phyloP scores from a whole-genome alignment of 2,329 filamentous ascomycete species.

The Colletotrichum horii region DNA sequence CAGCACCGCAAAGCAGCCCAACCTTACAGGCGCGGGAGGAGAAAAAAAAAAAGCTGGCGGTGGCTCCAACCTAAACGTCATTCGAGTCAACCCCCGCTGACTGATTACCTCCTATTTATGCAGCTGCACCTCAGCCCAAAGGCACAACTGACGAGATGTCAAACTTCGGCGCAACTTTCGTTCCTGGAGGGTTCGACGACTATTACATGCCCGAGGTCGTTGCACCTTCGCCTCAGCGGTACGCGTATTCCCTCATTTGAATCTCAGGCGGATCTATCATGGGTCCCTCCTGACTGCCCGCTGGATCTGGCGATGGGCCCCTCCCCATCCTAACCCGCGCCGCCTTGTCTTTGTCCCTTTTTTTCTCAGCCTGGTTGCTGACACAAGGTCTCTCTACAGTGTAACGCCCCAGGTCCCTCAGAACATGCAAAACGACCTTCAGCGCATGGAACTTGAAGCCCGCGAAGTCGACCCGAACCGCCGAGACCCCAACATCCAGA shows the following conservation, averaged over 20 bases:
- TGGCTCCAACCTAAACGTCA: constrained; percentile 21
- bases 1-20: background rate
- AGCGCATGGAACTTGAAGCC: constrained; percentile 86
- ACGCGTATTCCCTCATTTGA: constrained; percentile 31
- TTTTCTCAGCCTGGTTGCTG: constrained; percentile 30
- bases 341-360: constrained; percentile 1
- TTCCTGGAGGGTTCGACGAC: constrained; percentile 63
- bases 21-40: background rate
- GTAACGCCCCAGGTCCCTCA: constrained; percentile 95
- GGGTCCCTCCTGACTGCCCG: constrained; percentile 9
- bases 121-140: constrained; percentile 34
- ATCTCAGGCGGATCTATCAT: constrained; percentile 11
- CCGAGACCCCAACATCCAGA: constrained; percentile 31
- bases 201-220: constrained; percentile 67
- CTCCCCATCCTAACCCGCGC: background rate
- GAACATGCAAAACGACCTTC: constrained; percentile 94
- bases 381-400: constrained; percentile 56
- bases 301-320: constrained; percentile 18
- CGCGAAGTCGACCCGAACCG: constrained; percentile 50
- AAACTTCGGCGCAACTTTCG: constrained; percentile 61
- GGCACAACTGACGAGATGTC: constrained; percentile 46
- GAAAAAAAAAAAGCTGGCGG: background rate
- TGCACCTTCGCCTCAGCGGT: constrained; percentile 64
- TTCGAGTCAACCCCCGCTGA: constrained; percentile 28
- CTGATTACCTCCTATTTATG: constrained; percentile 30